These are phyloP conservation scores for Carpinus viminea DNA, from an alignment of 306 rosid species.

Conservation along the genomic window DNA sequence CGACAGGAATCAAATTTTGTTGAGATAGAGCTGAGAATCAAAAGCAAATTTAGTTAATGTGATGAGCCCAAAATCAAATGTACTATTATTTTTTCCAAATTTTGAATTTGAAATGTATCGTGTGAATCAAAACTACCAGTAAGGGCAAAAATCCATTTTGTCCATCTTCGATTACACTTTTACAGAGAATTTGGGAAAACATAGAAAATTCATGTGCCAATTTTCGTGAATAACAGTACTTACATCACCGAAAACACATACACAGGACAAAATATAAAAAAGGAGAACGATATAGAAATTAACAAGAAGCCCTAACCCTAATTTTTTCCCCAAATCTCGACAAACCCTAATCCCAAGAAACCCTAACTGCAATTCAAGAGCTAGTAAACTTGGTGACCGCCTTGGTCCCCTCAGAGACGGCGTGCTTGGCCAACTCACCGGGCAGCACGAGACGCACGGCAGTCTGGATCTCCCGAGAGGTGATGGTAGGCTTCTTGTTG, in stretches of 20 bases:
- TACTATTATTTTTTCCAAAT: no score
- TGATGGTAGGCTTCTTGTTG: slow-evolving; percentile 73
- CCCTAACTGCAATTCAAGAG: slow-evolving; percentile 28
- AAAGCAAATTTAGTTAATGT: no score
- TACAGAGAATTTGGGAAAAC: no score
- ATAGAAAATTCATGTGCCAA: no score
- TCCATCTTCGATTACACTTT: no score
- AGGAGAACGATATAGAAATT: not conserved
- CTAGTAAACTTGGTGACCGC: slow-evolving; percentile 75
- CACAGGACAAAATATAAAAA: not conserved
- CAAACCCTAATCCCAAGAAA: not conserved
- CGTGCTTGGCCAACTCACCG: slow-evolving; percentile 80
- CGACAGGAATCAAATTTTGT: no score
- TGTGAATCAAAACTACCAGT: no score
- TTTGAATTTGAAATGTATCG: no score
- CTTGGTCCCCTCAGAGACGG: slow-evolving; percentile 79
- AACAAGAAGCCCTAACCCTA: not conserved
- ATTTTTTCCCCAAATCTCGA: not conserved
- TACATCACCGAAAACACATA: not conserved
- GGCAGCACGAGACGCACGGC: slow-evolving; percentile 77
- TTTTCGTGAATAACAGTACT: not conserved
- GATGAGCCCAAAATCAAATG: no score
- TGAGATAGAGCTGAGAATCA: no score
- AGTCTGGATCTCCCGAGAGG: slow-evolving; percentile 77
- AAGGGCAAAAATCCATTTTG: no score